Evolutionary conservation across 345 rosid species (phyloP), one percentile per base, ranked within the genome.

Genomic region (Eucalyptus viminalis): DNA sequence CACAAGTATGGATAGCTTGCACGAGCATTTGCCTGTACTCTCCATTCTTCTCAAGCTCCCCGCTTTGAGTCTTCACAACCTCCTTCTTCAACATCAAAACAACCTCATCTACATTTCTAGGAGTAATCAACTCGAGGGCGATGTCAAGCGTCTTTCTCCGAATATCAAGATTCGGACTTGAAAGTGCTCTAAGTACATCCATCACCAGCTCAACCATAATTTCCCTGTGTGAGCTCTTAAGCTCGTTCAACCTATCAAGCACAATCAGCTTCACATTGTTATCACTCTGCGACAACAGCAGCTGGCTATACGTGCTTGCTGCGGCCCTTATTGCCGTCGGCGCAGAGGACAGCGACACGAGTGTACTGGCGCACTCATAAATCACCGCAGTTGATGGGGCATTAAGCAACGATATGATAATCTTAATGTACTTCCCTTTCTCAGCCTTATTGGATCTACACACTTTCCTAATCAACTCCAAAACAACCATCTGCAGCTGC

Each of bases 1-100:
- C 99, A 89, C 98, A 96, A 43, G 97, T 93, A 93, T 97, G 98
- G 56, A 97, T 97, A 88, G 98, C 98, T 93, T 97, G 99, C 91
- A 97, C 96, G 8, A 97, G 98, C 99, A 97, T 96, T 89, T 96
- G 99, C 90, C 98, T 94, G 89, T 96, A 97, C 92, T 97, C 99
- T 14, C 97, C 98, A 90, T 95, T 97, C 95, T 96, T 97, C 94
- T 97, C 98, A 88, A 93, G 96, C 93, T 97, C 99, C 90, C 97
- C 98, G 60, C 92, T 91, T 93, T 97, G 99, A 43, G 99, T 96
- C 96, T 97, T 97, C 85, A 97, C 94, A 88, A 97, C 99, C 93
- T 97, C 99, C 91, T 97, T 97, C 94, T 97, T 97, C 92, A 97
- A 88, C 94, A 91, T 93, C 58, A 94, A 93, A 86, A 97, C 97